These are phyloP conservation scores for Fusarium sp. DNA, from an alignment of 2,329 filamentous ascomycete genomes.

Conservation along the genomic window DNA sequence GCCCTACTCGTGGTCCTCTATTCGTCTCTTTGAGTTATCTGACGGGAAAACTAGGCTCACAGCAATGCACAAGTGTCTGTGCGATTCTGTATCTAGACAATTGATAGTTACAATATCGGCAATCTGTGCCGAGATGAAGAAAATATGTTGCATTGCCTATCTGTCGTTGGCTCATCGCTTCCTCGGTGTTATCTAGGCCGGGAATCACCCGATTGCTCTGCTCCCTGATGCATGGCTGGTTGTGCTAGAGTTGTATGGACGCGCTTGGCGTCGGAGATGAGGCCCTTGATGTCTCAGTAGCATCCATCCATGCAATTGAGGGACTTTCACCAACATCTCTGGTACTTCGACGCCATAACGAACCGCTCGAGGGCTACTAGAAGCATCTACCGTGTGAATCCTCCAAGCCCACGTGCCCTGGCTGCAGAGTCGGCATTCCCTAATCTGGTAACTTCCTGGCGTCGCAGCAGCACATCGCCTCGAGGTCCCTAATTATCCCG, in stretches of 20 bases:
- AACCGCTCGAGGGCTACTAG: neutral
- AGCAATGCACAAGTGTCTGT: neutral
- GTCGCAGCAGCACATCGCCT: neutral
- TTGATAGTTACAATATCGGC: neutral
- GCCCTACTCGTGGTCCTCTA: neutral
- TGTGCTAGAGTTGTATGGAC: neutral
- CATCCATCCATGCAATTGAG: neutral
- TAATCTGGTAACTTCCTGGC: neutral
- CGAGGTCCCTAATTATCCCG: conserved; percentile 35
- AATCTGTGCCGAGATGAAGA: conserved; percentile 4
- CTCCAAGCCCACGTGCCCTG: neutral
- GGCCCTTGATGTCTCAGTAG: neutral
- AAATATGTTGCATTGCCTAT: neutral
- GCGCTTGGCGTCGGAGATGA: conserved; percentile 1
- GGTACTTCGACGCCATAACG: neutral
- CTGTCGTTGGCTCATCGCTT: neutral
- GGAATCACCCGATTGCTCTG: neutral
- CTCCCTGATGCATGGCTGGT: neutral
- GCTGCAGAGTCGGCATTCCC: neutral
- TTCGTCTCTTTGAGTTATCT: neutral
- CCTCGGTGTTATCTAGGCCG: conserved; percentile 5
- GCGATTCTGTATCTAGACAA: neutral
- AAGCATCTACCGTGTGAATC: conserved; percentile 3
- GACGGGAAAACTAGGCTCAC: neutral
- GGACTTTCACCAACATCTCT: neutral